Percentiles rank a stretch among this genome's conserved stretches.
Evolutionary conservation across 768 basidiomycete species (phyloP).

Genomic region (Lentinula edodes): DNA sequence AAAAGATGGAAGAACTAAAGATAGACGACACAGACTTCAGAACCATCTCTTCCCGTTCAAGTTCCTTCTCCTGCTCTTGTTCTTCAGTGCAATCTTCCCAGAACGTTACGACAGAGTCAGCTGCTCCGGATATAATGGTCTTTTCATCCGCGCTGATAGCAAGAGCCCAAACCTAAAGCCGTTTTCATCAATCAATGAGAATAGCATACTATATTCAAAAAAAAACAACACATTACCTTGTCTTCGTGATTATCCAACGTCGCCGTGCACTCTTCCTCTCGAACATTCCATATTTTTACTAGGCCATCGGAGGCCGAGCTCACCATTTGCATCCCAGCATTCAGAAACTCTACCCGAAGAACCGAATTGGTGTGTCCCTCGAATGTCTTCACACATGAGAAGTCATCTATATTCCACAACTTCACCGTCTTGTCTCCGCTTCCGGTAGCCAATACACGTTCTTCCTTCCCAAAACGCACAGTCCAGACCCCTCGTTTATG

Average conservation of each 20-base stretch:
- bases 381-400: constrained; percentile 90
- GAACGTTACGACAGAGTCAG: constrained; percentile 93
- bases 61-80: constrained; percentile 68
- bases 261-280: constrained; percentile 78
- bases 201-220: neutral
- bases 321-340: constrained; percentile 77
- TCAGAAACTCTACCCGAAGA: constrained; percentile 86
- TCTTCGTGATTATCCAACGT: constrained; percentile 98
- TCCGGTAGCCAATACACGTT: constrained; percentile 84
- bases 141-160: constrained; percentile 76
- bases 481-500: constrained; percentile 97
- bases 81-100: constrained; percentile 95
- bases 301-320: constrained; percentile 92
- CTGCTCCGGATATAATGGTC: constrained; percentile 88
- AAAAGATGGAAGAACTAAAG: neutral
- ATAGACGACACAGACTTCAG: constrained; percentile 57
- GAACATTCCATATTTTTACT: constrained; percentile 92
- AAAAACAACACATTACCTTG: constrained; percentile 48
- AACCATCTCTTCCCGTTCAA: constrained; percentile 65
- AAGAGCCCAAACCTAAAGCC: constrained; percentile 90
- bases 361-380: constrained; percentile 99
- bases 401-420: constrained; percentile 92
- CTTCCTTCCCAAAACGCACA: constrained; percentile 80
- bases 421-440: constrained; percentile 95
- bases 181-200: neutral